phyloP scores from a whole-genome alignment of 257 asterid species.

The Solanum arcanum region DNA sequence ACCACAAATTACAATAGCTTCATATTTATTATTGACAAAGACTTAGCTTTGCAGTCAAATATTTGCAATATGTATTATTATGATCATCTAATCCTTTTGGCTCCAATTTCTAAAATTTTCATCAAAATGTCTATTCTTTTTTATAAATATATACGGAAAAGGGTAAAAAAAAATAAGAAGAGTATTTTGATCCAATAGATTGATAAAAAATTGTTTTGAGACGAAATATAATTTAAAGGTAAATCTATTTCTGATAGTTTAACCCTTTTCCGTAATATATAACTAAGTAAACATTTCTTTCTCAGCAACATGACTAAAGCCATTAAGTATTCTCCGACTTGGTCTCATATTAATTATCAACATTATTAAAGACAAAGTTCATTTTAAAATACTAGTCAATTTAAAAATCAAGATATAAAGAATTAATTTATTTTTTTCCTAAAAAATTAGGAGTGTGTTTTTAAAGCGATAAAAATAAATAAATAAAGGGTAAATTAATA shows the following conservation, averaged over 20 bases:
- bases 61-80: no score
- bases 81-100: no score
- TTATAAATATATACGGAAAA: no score
- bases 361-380: neutral
- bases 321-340: neutral
- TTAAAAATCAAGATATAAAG: neutral
- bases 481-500: neutral
- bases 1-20: neutral
- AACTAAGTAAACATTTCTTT: neutral
- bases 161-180: no score
- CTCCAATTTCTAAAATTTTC: neutral
- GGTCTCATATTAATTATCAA: neutral
- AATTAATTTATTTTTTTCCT: neutral
- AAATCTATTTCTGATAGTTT: no score
- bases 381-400: no score
- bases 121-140: neutral
- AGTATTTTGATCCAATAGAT: no score
- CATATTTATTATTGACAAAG: neutral
- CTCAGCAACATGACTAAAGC: neutral
- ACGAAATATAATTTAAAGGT: accelerated
- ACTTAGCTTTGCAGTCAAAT: neutral
- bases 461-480: neutral
- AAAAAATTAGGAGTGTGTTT: neutral
- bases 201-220: no score
- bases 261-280: no score